phyloP scores from a whole-genome alignment of 2,329 filamentous ascomycete genomes.

The Dothidotthia symphoricarpi region DNA sequence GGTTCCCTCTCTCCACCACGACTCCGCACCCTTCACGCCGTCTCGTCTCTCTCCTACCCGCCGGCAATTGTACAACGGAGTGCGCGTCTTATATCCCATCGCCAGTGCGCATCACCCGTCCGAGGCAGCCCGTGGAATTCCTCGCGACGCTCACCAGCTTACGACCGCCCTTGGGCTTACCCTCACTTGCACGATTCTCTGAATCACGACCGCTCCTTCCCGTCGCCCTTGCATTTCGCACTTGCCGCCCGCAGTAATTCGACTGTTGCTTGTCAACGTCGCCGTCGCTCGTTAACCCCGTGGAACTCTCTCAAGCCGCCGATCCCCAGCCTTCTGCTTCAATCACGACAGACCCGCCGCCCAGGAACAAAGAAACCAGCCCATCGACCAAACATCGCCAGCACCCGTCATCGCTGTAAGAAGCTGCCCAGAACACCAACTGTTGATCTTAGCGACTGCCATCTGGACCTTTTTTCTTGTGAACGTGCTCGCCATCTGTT shows the following conservation, averaged over 20 bases:
- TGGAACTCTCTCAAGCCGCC: constrained; percentile 8
- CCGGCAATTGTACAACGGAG: constrained; percentile 41
- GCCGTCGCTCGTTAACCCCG: constrained; percentile 26
- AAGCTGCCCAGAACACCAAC: neutral
- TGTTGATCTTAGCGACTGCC: constrained; percentile 4
- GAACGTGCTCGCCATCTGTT: constrained; percentile 14
- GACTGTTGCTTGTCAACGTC: constrained; percentile 15
- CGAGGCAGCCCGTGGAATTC: constrained; percentile 29
- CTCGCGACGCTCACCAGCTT: constrained; percentile 16
- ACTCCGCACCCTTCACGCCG: constrained; percentile 16
- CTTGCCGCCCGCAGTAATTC: constrained; percentile 18
- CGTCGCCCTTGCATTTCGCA: constrained; percentile 15
- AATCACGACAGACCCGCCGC: constrained; percentile 22
- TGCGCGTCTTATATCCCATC: constrained; percentile 24
- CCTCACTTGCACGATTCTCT: constrained; percentile 39
- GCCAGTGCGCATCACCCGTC: constrained; percentile 37
- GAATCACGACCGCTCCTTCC: constrained; percentile 38
- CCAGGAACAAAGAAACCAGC: constrained; percentile 25
- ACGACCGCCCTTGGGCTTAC: constrained; percentile 26
- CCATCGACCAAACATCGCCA: constrained; percentile 7
- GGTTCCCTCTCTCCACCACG: constrained; percentile 18
- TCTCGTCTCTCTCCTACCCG: constrained; percentile 21
- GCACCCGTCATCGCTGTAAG: constrained; percentile 11
- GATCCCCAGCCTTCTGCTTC: constrained; percentile 13
- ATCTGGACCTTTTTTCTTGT: constrained; percentile 17